Evolutionary conservation across 805 yeast species (phyloP).

Genomic region (Torulaspora maleeae): DNA sequence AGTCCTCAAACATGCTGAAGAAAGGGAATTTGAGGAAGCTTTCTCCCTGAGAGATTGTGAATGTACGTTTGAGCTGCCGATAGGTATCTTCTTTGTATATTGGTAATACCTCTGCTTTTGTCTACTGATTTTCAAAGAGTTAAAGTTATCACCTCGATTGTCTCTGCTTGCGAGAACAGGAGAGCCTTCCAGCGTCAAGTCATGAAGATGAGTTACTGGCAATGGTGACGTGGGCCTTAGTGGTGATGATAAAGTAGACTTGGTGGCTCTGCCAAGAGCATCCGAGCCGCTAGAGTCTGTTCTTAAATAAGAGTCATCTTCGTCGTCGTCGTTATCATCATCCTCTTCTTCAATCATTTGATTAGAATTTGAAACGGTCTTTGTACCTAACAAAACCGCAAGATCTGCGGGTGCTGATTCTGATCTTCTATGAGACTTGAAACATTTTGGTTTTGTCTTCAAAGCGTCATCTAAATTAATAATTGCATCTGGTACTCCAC

Average conservation of each 20-base stretch:
- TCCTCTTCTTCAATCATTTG: constrained; percentile 25
- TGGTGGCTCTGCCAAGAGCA: constrained; percentile 1
- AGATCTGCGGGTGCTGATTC: constrained; percentile 55
- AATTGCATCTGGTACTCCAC: constrained; percentile 48
- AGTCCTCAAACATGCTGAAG: constrained; percentile 27
- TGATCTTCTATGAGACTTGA: constrained; percentile 44
- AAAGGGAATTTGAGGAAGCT: constrained; percentile 25
- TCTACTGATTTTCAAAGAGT: constrained; percentile 31
- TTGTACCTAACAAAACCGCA: constrained; percentile 24
- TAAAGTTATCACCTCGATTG: constrained; percentile 15
- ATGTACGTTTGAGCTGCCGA: constrained; percentile 17
- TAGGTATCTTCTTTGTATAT: constrained; percentile 31
- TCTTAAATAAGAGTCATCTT: not conserved
- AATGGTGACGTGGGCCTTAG: constrained; percentile 22
- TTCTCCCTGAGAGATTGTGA: constrained; percentile 26
- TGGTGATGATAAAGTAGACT: constrained; percentile 20
- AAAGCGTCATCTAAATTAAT: constrained; percentile 55
- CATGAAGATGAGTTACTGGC: constrained; percentile 4
- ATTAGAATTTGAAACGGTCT: constrained; percentile 1
- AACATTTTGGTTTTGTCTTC: constrained; percentile 35
- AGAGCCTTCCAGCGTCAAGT: constrained; percentile 1
- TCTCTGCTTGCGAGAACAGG: constrained; percentile 4
- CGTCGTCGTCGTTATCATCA: constrained; percentile 5
- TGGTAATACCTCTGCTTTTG: constrained; percentile 34
- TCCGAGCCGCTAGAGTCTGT: not conserved